Base-by-base conservation (phyloP, 2,329 filamentous ascomycete species). In the Fusarium solani-melongenae region DNA sequence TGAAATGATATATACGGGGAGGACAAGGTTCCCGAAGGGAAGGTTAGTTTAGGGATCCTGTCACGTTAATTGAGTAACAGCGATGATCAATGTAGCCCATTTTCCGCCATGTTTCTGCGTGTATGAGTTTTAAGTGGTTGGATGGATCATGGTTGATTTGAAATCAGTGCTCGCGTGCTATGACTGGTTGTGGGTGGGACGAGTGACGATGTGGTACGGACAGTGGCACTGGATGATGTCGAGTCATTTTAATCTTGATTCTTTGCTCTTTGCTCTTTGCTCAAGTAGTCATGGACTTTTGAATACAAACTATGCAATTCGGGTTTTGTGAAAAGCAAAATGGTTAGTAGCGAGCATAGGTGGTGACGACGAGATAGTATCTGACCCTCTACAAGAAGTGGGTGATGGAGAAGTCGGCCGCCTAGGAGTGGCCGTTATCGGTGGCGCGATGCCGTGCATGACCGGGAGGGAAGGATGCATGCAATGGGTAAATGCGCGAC, bases 361-460 rank as follows among this genome's bases (percentile, higher is more conserved):
- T 46, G 22, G 20, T 49, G 24, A 29, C 1, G n/a, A 14, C 49
- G n/a, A 22, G 66, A 49, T 49, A 46, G 51, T 66, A 33, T 49
- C 34, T 20, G 12, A 24, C 22, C 20, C 20, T 44, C 41, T 1
- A 24, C 20, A 17, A 14, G 20, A 3, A 24, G 44, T 49, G 44
- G 44, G 24, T 3, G 44, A 49, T 27, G 44, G 24, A 27, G 14
- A 11, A 29, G 44, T 49, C 44, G 24, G 46, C 46, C 46, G 46
- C 46, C 41, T 46, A 46, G 36, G 22, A 15, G 41, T 46, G 15
- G 68, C 71, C 68, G 71, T 72, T 74, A 74, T 74, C 68, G 71
- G 71, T 69, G 55, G 66, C 61, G 61, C 71, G 68, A 73, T 69
- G 71, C 60, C 27, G 58, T 60, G 71, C 65, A 72, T 72, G 11